Evolutionary conservation across 495 filamentous ascomycete species (phyloP).

Genomic region (Trichoderma reesei): DNA sequence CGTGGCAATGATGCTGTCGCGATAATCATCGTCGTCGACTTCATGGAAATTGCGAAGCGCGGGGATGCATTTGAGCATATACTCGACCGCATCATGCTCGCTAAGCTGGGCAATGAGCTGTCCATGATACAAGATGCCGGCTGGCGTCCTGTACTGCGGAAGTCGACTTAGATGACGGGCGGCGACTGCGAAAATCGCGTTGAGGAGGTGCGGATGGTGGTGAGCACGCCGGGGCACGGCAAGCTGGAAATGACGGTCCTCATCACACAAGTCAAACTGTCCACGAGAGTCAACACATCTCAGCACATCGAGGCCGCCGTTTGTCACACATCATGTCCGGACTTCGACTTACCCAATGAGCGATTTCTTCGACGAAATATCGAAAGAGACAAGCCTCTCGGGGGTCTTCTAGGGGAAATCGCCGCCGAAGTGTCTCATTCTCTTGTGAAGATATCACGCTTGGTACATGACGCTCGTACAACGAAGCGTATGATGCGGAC

Average conservation of each 20-base stretch:
- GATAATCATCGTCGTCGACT: slow-evolving; percentile 2
- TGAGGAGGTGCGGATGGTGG: slow-evolving; percentile 8
- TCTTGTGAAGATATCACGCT: background rate
- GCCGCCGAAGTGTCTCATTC: background rate
- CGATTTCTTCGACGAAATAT: slow-evolving; percentile 7
- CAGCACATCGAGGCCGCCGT: background rate
- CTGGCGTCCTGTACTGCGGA: background rate
- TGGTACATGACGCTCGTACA: background rate
- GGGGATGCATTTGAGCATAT: slow-evolving; percentile 5
- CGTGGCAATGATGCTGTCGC: slow-evolving; percentile 7
- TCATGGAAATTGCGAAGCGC: slow-evolving; percentile 5
- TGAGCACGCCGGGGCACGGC: background rate
- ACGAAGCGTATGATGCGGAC: background rate
- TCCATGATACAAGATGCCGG: background rate
- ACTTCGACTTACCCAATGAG: background rate
- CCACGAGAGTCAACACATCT: background rate
- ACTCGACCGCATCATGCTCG: slow-evolving; percentile 5
- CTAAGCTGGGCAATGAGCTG: background rate
- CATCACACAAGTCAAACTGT: slow-evolving; percentile 9
- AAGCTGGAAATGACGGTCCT: slow-evolving; percentile 8
- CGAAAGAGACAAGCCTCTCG: slow-evolving; percentile 4
- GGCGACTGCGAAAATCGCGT: slow-evolving; percentile 6
- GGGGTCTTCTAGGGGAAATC: slow-evolving; percentile 1
- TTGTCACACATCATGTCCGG: background rate
- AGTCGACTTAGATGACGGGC: slow-evolving; percentile 6